Conservation (phyloP, 2,329 filamentous ascomycete species). For the Trichoderma atroviride region DNA sequence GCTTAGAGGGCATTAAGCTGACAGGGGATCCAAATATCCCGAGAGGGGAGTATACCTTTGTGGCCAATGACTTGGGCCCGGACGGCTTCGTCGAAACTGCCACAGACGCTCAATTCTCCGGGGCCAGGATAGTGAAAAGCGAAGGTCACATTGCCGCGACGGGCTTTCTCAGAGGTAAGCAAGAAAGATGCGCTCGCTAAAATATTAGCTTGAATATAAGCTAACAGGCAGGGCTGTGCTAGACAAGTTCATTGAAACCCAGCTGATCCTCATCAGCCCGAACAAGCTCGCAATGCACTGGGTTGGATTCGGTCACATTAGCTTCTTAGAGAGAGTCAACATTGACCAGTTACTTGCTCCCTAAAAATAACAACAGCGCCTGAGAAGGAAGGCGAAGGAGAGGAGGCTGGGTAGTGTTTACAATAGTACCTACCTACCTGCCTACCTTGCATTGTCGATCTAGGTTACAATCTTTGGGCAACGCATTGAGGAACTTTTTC, state of each 20-base stretch:
- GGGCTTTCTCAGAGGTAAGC: constrained; percentile 72
- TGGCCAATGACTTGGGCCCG: constrained; percentile 74
- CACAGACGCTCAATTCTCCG: constrained; percentile 69
- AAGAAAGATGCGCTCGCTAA: background rate
- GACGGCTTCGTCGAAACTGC: constrained; percentile 66
- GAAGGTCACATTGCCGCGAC: constrained; percentile 75
- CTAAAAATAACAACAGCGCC: constrained; percentile 22
- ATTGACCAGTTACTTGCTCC: constrained; percentile 54
- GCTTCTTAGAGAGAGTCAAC: constrained; percentile 62
- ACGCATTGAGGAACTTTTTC: background rate
- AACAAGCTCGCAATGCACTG: constrained; percentile 81
- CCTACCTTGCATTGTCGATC: background rate
- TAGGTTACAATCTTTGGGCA: background rate
- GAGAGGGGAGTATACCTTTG: constrained; percentile 80
- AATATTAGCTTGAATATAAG: background rate
- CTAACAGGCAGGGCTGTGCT: background rate
- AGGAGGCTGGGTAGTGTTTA: background rate
- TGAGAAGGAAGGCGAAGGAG: background rate
- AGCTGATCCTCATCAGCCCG: constrained; percentile 78
- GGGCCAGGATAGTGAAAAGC: constrained; percentile 72
- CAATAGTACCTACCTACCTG: background rate
- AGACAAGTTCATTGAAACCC: constrained; percentile 76
- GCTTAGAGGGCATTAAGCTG: constrained; percentile 82
- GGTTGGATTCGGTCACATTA: constrained; percentile 64
- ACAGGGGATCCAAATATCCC: constrained; percentile 92